Conservation (phyloP, 148 eudicot genomes). For the Oxyria digyna region DNA sequence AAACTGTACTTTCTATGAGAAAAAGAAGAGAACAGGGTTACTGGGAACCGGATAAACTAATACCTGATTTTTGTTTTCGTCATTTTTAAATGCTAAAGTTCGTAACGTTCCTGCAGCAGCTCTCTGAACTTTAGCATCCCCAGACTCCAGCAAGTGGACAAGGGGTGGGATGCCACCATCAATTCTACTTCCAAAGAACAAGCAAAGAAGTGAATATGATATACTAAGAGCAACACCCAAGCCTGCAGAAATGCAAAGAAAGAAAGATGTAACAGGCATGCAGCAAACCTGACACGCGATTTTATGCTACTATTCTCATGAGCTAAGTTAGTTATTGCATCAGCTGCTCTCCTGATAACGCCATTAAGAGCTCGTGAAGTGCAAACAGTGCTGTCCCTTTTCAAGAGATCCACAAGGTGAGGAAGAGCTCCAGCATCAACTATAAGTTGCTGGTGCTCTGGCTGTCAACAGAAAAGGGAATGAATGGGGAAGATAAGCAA, state of each 20-base stretch:
- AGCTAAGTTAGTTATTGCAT: slow-evolving; percentile 94
- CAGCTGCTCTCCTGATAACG: slow-evolving; percentile 73
- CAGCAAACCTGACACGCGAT: slow-evolving; percentile 63
- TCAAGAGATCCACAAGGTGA: slow-evolving; percentile 57
- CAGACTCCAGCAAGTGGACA: slow-evolving; percentile 61
- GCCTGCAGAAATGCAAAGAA: background rate
- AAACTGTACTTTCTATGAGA: too few species aligned
- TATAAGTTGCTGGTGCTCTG: slow-evolving; percentile 78
- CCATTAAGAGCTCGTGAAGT: slow-evolving; percentile 54
- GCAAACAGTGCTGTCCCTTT: slow-evolving; percentile 29
- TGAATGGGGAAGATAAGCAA: background rate
- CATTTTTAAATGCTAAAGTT: slow-evolving; percentile 86
- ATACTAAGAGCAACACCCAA: background rate
- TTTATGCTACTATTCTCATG: slow-evolving; percentile 81
- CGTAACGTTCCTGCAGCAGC: slow-evolving; percentile 88
- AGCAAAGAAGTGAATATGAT: slow-evolving; percentile 1
- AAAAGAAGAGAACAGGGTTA: background rate
- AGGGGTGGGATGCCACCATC: slow-evolving; percentile 93
- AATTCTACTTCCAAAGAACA: slow-evolving; percentile 23
- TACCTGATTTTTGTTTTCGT: slow-evolving; percentile 84
- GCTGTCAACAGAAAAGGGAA: slow-evolving; percentile 31
- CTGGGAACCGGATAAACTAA: background rate
- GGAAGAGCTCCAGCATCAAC: slow-evolving; percentile 88
- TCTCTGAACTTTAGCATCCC: slow-evolving; percentile 68
- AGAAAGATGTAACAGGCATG: background rate